Evolutionary conservation across 495 filamentous ascomycete genomes (phyloP), one percentile per base, ranked within the genome.

Genomic region (Tuber borchii): DNA sequence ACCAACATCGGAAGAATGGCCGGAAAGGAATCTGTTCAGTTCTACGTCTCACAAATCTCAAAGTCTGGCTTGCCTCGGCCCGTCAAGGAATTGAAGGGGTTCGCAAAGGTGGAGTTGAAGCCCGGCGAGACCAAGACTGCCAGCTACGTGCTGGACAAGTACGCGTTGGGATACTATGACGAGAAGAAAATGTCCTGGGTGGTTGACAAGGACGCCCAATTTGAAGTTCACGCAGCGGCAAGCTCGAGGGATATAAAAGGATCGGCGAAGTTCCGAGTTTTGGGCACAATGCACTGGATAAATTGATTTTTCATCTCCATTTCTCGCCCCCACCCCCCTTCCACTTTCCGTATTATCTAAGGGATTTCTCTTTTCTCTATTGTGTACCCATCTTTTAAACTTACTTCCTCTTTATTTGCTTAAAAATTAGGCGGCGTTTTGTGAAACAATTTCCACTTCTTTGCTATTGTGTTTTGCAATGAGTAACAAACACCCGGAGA

Each of bases 1-100:
- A 87, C 85, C 17, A 90, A 94, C 80, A 90, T 87, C 0, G 90
- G 91, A n/a, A 79, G 81, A 9, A 76, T 89, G n/a, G 86, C 88
- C 69, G 92, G 92, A 42, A 87, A 90, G 19, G 91, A 94, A 82
- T 87, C 90, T 1, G 86, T 91, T 14, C 91, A 94, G 84, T 86
- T 93, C 10, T 92, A 91, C 84, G 83, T 91, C 37, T 73, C 76
- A 37, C 83, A 84, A 85, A 87, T 83, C 81, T 87, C 72, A 73
- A 83, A 74, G 76, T 82, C 77, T 82, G 70, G 88, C 85, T 22
- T 87, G 85, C 73, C 86, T 88, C 26, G 88, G 87, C 91, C 92
- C 14, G 81, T 88, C 19, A 90, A 90, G 71, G 90, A 92, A 79
- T 87, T 94, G 44, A 91, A 92, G 84, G 91, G 90, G 1, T 93